Percentiles rank a stretch among this genome's conserved stretches.
These are phyloP conservation scores for Cercospora nicotianae DNA, from an alignment of 2,329 filamentous ascomycete species.

Conservation along the genomic window DNA sequence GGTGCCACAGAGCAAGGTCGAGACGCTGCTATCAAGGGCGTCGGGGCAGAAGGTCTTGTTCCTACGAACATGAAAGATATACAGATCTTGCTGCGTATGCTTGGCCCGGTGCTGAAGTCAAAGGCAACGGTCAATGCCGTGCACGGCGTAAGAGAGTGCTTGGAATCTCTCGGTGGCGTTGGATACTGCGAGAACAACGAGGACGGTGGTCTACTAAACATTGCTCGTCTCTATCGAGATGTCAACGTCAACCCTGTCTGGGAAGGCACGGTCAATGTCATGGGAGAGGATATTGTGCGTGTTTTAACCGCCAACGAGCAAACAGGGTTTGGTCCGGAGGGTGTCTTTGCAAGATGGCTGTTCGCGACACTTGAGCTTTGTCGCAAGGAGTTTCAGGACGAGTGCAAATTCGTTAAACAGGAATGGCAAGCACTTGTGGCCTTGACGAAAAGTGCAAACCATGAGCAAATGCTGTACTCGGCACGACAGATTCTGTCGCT, in stretches of 20 bases:
- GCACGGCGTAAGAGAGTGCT: conserved; percentile 23
- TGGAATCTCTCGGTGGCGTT: conserved; percentile 57
- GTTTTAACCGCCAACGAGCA: no score
- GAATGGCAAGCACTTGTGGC: no score
- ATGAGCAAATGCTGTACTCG: no score
- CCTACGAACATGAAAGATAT: conserved; percentile 10
- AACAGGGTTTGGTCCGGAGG: no score
- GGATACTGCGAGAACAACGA: conserved; percentile 57
- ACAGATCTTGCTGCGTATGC: conserved; percentile 15
- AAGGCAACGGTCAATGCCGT: conserved; percentile 25
- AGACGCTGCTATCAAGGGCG: conserved; percentile 8
- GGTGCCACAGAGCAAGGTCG: conserved; percentile 21
- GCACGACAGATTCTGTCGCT: no score
- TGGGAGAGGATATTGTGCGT: conserved; percentile 41
- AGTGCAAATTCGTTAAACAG: no score
- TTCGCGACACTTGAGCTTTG: no score
- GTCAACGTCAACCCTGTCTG: conserved; percentile 65
- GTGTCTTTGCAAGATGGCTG: no score
- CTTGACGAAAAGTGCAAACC: no score
- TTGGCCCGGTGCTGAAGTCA: neutral
- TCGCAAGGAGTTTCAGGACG: no score
- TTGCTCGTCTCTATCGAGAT: conserved; percentile 66
- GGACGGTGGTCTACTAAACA: conserved; percentile 63
- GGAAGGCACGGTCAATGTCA: conserved; percentile 72
- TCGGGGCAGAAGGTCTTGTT: conserved; percentile 8